Conservation (phyloP, 2,329 filamentous ascomycete genomes). For the Alternaria postmessia region DNA sequence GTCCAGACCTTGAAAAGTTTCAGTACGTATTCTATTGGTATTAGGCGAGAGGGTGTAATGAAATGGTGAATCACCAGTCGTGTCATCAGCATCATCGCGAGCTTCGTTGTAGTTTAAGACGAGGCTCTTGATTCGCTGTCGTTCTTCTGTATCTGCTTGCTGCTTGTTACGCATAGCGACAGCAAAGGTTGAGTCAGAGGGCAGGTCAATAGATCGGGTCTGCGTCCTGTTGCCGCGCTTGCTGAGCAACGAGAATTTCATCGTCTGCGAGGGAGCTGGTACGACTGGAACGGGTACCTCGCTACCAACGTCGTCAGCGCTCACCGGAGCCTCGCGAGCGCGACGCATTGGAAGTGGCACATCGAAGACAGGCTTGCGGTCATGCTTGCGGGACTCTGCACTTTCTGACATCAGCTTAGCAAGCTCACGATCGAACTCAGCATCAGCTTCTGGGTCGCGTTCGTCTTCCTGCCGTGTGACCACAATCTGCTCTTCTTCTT, state of each 20-base stretch:
- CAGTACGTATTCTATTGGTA: conserved; percentile 58
- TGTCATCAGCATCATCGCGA: conserved; percentile 76
- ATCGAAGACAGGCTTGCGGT: conserved; percentile 93
- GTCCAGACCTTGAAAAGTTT: conserved; percentile 50
- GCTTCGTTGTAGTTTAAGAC: conserved; percentile 92
- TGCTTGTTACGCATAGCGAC: conserved; percentile 96
- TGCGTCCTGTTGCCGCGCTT: conserved; percentile 97
- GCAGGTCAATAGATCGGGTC: conserved; percentile 89
- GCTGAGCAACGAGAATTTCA: conserved; percentile 95
- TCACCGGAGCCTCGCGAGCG: conserved; percentile 64
- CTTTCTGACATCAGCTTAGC: conserved; percentile 99
- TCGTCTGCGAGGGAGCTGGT: conserved; percentile 63
- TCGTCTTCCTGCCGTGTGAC: conserved; percentile 91
- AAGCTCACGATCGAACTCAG: conserved; percentile 97
- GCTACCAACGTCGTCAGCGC: conserved; percentile 51
- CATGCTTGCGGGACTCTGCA: conserved; percentile 92
- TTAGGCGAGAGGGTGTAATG: conserved; percentile 54
- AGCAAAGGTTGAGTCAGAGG: conserved; percentile 91
- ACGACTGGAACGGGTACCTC: conserved; percentile 52
- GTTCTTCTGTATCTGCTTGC: conserved; percentile 92
- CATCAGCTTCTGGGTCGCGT: conserved; percentile 90
- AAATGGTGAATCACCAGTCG: conserved; percentile 68
- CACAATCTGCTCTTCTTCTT: conserved; percentile 85
- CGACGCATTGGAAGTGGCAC: conserved; percentile 93
- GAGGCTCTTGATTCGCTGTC: conserved; percentile 97